Percentiles rank a stretch among this genome's conserved stretches.
These are phyloP conservation scores for Linanthus parryae DNA, from an alignment of 148 eudicot genomes.

Conservation along the genomic window DNA sequence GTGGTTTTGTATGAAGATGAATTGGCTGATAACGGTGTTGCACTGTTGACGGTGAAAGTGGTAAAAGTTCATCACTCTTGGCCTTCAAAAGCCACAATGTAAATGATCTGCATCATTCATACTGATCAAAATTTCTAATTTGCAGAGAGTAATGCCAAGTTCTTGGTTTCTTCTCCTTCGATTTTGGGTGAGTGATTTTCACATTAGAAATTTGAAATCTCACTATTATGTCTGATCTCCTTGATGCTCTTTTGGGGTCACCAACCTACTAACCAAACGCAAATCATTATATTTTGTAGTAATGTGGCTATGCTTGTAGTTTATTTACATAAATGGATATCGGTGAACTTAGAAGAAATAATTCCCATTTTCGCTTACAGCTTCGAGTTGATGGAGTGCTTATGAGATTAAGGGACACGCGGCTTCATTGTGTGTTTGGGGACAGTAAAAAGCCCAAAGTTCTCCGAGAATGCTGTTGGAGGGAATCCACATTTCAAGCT, in stretches of 20 bases:
- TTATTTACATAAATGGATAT: too few relatives aligned
- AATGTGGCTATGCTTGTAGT: too few relatives aligned
- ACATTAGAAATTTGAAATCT: too few relatives aligned
- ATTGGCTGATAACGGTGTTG: conserved; percentile 80
- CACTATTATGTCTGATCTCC: too few relatives aligned
- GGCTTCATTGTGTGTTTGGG: conserved; percentile 61
- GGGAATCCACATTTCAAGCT: conserved; percentile 63
- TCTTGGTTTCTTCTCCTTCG: conserved; percentile 94
- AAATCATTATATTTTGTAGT: too few relatives aligned
- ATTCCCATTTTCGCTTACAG: conserved; percentile 39
- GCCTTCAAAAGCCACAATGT: neutral
- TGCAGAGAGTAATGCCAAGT: conserved; percentile 94
- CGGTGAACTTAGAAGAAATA: too few relatives aligned
- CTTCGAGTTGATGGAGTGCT: conserved; percentile 94
- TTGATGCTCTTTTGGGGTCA: too few relatives aligned
- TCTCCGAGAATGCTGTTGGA: conserved; percentile 92
- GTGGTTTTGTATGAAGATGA: conserved; percentile 93
- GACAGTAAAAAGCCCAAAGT: conserved; percentile 41
- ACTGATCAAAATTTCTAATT: conserved; percentile 17
- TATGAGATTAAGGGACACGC: conserved; percentile 90
- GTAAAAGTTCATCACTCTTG: conserved; percentile 29
- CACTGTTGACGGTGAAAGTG: conserved; percentile 95
- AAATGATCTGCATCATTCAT: conserved; percentile 5
- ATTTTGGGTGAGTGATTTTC: conserved; percentile 96
- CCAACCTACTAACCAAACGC: too few relatives aligned